A percentile compares a stretch with the other conserved stretches of the same genome.
phyloP scores from a whole-genome alignment of 1,139 yeast genomes.

The Taphrina pruni region DNA sequence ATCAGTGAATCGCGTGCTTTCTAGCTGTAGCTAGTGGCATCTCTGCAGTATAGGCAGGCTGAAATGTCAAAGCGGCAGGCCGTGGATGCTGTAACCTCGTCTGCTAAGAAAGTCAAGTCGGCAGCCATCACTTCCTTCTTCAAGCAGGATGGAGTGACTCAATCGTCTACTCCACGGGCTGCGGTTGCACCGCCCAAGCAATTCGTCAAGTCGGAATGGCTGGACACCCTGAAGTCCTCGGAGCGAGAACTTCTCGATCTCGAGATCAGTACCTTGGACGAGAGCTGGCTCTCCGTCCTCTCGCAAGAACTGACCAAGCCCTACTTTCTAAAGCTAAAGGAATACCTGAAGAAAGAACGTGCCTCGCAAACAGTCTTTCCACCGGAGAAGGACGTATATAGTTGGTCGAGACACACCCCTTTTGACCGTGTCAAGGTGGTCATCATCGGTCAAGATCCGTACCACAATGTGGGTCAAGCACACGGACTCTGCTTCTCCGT shows the following conservation, averaged over 20 bases:
- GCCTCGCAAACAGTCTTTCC: constrained; percentile 69
- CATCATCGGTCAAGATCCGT: constrained; percentile 94
- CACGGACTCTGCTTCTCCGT: constrained; percentile 97
- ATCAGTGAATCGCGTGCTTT: background rate
- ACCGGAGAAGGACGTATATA: constrained; percentile 73
- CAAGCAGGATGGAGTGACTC: constrained; percentile 28
- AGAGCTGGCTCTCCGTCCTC: constrained; percentile 75
- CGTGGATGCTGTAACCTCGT: constrained; percentile 9
- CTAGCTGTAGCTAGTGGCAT: background rate
- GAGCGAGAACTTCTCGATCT: constrained; percentile 49
- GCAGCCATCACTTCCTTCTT: constrained; percentile 40
- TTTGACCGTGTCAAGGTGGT: constrained; percentile 74
- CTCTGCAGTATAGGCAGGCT: background rate
- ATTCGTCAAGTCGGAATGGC: constrained; percentile 33
- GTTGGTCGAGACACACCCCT: constrained; percentile 92
- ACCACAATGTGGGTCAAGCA: constrained; percentile 90
- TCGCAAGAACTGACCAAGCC: constrained; percentile 80
- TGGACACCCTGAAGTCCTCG: constrained; percentile 4
- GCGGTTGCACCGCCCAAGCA: background rate
- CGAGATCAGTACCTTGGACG: constrained; percentile 73
- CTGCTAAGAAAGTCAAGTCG: constrained; percentile 34
- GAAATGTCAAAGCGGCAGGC: constrained; percentile 34
- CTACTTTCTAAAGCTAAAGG: constrained; percentile 76
- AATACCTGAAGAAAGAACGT: constrained; percentile 57
- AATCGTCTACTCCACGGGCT: constrained; percentile 14